A percentile compares a stretch with the other conserved stretches of the same genome.
Evolutionary conservation across 495 filamentous ascomycete species (phyloP).

Genomic region (Tuber aestivum): DNA sequence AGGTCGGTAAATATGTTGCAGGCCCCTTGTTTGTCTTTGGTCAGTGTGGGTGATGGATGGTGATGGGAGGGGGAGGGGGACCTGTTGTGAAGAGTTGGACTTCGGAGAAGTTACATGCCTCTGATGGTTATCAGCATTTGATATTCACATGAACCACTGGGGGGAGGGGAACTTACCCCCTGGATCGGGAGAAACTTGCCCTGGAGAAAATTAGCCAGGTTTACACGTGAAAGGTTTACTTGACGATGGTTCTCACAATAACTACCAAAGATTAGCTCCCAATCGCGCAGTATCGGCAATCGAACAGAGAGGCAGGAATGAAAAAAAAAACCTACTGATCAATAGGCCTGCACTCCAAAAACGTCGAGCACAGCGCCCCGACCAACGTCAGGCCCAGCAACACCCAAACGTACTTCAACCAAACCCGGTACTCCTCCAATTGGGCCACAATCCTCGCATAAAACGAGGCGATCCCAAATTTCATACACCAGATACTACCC

Average conservation of each 20-base stretch:
- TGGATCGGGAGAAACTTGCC: constrained; percentile 30
- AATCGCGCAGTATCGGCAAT: neutral
- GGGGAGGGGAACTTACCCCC: constrained; percentile 17
- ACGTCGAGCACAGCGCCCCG: constrained; percentile 21
- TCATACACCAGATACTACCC: constrained; percentile 33
- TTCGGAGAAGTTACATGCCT: constrained; percentile 21
- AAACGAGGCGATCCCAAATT: constrained; percentile 30
- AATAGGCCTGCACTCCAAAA: constrained; percentile 29
- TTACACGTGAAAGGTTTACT: neutral
- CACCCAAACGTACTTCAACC: constrained; percentile 29
- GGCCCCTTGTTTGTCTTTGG: constrained; percentile 17
- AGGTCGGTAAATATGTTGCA: constrained; percentile 31
- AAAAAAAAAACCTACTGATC: constrained; percentile 10
- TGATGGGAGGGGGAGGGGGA: constrained; percentile 6
- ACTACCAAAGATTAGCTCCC: constrained; percentile 1
- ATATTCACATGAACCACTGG: neutral
- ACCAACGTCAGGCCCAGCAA: constrained; percentile 20
- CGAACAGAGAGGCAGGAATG: too few species aligned
- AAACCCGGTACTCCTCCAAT: constrained; percentile 22
- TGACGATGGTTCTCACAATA: constrained; percentile 21
- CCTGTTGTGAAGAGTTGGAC: constrained; percentile 35
- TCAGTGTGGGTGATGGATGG: neutral
- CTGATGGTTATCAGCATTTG: constrained; percentile 1
- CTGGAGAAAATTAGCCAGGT: constrained; percentile 17
- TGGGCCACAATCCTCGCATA: constrained; percentile 25